phyloP scores from a whole-genome alignment of 176 grass and related monocot genomes.

The Oryza officinalis region DNA sequence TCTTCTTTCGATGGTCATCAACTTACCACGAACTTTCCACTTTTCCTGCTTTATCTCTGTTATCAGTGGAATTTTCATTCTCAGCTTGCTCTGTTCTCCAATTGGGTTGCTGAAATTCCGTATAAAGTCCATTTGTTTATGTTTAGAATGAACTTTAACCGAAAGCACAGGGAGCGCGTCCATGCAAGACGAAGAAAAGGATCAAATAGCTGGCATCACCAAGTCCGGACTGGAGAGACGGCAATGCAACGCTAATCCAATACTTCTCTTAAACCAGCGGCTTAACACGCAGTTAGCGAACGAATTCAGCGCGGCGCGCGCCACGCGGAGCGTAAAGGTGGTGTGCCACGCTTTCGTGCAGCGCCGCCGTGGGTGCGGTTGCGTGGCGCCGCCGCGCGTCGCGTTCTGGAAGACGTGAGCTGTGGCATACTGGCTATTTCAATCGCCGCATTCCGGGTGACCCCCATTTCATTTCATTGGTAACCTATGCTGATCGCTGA shows the following conservation, averaged over 20 bases:
- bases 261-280: not conserved
- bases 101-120: not conserved
- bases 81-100: not conserved
- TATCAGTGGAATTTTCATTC: not conserved
- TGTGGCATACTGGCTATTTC: not conserved
- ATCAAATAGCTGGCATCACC: slow-evolving; percentile 4
- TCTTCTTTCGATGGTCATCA: not conserved
- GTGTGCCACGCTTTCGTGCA: not conserved
- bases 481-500: not conserved
- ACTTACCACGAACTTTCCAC: not conserved
- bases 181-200: not conserved
- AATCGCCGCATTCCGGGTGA: not conserved
- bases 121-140: not conserved
- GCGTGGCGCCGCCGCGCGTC: not conserved
- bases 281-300: not conserved
- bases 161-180: not conserved
- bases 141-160: not conserved
- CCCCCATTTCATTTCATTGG: not conserved
- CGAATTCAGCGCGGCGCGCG: not conserved
- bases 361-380: not conserved
- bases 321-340: not conserved
- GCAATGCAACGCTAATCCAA: not conserved
- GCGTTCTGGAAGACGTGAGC: not conserved
- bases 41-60: not conserved
- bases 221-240: not conserved